Conservation (phyloP, 2,329 filamentous ascomycete species). For the Pseudopyrenochaeta lycopersici region DNA sequence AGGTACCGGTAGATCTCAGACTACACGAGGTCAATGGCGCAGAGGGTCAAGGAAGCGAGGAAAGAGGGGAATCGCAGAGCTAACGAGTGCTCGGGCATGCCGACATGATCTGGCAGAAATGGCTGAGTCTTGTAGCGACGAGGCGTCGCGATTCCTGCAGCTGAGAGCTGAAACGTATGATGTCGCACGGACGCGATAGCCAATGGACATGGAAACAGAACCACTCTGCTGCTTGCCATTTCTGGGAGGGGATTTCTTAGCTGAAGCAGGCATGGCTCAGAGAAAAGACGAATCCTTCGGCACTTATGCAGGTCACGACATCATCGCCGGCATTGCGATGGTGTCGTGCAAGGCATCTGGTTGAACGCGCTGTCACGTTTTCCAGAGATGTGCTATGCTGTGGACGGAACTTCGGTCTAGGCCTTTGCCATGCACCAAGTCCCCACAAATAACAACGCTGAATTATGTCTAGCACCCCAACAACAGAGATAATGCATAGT, state of each 20-base stretch:
- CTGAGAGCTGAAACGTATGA: constrained; percentile 32
- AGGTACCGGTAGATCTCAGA: not conserved
- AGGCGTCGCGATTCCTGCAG: constrained; percentile 25
- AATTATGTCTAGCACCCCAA: no score
- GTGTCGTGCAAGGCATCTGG: not conserved
- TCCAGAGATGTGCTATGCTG: no score
- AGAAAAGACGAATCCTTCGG: not conserved
- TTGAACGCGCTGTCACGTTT: no score
- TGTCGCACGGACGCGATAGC: constrained; percentile 36
- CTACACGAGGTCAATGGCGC: not conserved
- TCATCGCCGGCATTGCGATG: not conserved
- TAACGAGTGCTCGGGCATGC: constrained; percentile 8
- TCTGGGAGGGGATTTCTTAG: not conserved
- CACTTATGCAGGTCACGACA: not conserved
- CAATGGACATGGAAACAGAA: constrained; percentile 6
- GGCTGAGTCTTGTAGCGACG: constrained; percentile 28
- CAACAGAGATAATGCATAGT: not conserved
- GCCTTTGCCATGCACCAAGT: no score
- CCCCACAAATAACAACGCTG: no score
- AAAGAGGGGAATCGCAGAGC: constrained; percentile 3
- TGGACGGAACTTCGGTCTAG: no score
- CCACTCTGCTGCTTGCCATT: not conserved
- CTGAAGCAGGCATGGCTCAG: not conserved
- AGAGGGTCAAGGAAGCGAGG: constrained; percentile 3
- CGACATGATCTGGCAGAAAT: constrained; percentile 19